Base-by-base conservation (phyloP, 1,284 basidiomycete genomes). In the Ganoderma resinaceum region DNA sequence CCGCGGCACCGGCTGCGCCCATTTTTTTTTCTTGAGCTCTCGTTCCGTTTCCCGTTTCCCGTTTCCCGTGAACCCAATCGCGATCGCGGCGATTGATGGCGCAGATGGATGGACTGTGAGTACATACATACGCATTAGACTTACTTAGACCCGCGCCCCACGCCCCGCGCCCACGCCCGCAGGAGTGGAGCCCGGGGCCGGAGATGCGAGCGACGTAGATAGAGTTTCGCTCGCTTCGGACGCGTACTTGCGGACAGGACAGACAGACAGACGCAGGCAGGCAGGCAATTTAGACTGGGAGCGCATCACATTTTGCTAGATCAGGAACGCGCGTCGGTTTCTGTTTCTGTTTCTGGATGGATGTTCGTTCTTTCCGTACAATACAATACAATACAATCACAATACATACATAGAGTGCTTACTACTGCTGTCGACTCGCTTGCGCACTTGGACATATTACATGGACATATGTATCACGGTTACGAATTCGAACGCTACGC, bases 81-180 rank as follows among this genome's bases (percentile, higher is more conserved):
- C 37, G 37, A 38, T 38, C 37, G 37, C 37, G 37, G 49, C 20
- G 33, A 59, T 58, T 58, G 46, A 49, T 58, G 55, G n/a, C n/a
- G n/a, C n/a, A n/a, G 64, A 61, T 62, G 61, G 43, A 31, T 29
- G 52, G 3, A n/a, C 33, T 58, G n/a, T n/a, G n/a, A n/a, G 33
- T 35, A 37, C 55, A 37, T 23, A 52, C 40, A 53, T 46, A 23
- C n/a, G n/a, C n/a, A 18, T 0, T 49, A 49, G n/a, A 49, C n/a
- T 26, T 3, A 26, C 23, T 26, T 26, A 26, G 46, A 49, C 46
- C 12, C 37, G 37, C 37, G 37, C 37, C 9, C n/a, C n/a, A n/a
- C 37, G 37, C 37, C 5, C 37, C 37, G 9, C 14, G 37, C 37
- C 37, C n/a, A n/a, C n/a, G n/a, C n/a, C 35, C 35, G 35, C 9